Evolutionary conservation across 768 basidiomycete genomes (phyloP).

Genomic region (Mycena kentingensis): DNA sequence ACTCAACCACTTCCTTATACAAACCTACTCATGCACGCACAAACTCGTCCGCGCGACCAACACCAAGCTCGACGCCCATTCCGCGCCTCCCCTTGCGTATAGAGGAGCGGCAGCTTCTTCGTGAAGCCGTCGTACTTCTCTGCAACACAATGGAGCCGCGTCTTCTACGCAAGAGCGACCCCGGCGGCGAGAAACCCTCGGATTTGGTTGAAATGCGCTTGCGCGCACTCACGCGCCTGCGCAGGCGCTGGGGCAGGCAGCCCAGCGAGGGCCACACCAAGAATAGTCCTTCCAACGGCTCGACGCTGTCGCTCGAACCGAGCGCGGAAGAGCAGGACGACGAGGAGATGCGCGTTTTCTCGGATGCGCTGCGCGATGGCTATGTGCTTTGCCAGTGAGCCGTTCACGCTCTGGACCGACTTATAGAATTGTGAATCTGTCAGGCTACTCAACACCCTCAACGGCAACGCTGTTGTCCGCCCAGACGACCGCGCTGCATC

Average conservation of each 20-base stretch:
- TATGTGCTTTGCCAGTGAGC: slow-evolving; percentile 69
- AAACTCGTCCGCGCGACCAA: background rate
- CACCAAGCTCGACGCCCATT: background rate
- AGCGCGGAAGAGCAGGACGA: slow-evolving; percentile 7
- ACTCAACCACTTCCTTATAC: background rate
- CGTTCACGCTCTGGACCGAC: background rate
- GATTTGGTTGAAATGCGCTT: slow-evolving; percentile 25
- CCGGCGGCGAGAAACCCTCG: slow-evolving; percentile 25
- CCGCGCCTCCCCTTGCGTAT: background rate
- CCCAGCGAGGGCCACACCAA: background rate
- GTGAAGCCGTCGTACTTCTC: slow-evolving; percentile 19
- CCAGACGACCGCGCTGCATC: slow-evolving; percentile 53
- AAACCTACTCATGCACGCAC: background rate
- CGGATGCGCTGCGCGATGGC: slow-evolving; percentile 62
- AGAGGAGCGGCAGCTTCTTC: slow-evolving; percentile 13
- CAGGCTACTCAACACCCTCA: slow-evolving; percentile 61
- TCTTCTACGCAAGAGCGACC: slow-evolving; percentile 23
- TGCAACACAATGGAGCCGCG: slow-evolving; percentile 26
- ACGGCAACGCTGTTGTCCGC: slow-evolving; percentile 44
- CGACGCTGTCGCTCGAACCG: background rate
- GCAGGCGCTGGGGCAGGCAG: slow-evolving; percentile 17
- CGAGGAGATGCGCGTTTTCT: slow-evolving; percentile 36
- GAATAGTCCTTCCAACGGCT: background rate
- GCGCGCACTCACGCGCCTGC: slow-evolving; percentile 15
- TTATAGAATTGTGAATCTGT: background rate